Evolutionary conservation across 2,329 filamentous ascomycete species (phyloP).

Genomic region (Beauveria varroae): DNA sequence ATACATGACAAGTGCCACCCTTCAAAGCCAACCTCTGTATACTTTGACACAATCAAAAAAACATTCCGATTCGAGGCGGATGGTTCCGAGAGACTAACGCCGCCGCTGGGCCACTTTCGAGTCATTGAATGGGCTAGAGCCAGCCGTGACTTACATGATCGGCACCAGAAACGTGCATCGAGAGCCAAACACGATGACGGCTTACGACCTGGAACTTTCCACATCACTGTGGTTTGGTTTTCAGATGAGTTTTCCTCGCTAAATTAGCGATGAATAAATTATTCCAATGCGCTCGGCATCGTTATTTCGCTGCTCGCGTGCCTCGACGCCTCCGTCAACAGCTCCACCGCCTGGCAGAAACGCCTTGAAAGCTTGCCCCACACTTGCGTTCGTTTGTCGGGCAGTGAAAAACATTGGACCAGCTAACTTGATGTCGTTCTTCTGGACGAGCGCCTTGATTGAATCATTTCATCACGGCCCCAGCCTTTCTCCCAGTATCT

Average conservation of each 20-base stretch:
- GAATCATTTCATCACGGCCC: neutral
- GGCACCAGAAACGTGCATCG: neutral
- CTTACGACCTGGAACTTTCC: neutral
- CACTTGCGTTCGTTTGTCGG: neutral
- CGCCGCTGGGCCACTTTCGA: too few species aligned
- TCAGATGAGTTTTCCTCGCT: neutral
- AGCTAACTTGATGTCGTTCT: neutral
- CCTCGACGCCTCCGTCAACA: neutral
- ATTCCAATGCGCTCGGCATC: neutral
- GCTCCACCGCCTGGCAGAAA: conserved; percentile 10
- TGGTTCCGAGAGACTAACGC: too few species aligned
- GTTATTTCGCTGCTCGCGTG: neutral
- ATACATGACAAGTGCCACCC: too few species aligned
- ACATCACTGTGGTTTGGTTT: neutral
- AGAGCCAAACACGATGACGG: neutral
- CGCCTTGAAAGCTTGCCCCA: neutral
- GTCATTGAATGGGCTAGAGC: neutral
- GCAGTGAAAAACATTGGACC: neutral
- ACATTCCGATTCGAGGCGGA: neutral
- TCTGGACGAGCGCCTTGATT: neutral
- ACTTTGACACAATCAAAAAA: too few species aligned
- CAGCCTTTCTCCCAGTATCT: too few species aligned
- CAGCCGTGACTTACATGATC: neutral
- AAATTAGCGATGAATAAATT: neutral
- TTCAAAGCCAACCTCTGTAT: too few species aligned